Base-by-base conservation (phyloP, 2,329 filamentous ascomycete species). In the Orbilia blumenaviensis region DNA sequence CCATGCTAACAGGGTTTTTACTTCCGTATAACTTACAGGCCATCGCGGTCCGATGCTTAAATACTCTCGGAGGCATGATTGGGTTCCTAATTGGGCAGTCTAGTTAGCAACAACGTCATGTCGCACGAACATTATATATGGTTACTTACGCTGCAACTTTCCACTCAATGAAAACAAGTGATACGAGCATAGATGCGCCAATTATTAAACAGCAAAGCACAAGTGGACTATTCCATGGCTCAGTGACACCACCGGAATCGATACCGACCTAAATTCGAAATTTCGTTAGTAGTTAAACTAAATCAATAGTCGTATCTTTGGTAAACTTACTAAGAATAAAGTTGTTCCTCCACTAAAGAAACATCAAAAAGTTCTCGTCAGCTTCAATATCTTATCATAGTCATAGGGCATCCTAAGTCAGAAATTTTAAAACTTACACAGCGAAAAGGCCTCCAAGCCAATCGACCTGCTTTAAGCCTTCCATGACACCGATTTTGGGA, bases 1-100 rank as follows among this genome's bases (percentile, higher is more conserved):
- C n/a, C n/a, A n/a, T n/a, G n/a, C n/a, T n/a, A n/a, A n/a, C n/a
- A n/a, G n/a, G n/a, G n/a, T n/a, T n/a, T n/a, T n/a, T n/a, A n/a
- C n/a, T n/a, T n/a, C n/a, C n/a, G n/a, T n/a, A n/a, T n/a, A n/a
- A n/a, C 72, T 79, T 79, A 69, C 77, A 84, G 0, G 89, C 89
- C 9, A 88, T 81, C 66, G 88, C 89, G 0, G 89, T 88, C 32
- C 82, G 80, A 14, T 84, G 83, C 1, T 82, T 82, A 82, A 92
- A 91, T 0, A 92, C 83, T 1, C 84, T 84, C 66, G 91, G 82
- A 0, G 90, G 91, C 78, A 93, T 89, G n/a, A 93, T 83, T 0
- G 91, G 91, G 79, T 76, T 60, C 41, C 72, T 76, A 38, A 9
- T 27, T 1, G 2, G 8, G 3, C 7, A 42, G n/a, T n/a, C n/a